Evolutionary conservation across 1,284 basidiomycete species (phyloP).

Genomic region (Microstroma glucosiphilum): DNA sequence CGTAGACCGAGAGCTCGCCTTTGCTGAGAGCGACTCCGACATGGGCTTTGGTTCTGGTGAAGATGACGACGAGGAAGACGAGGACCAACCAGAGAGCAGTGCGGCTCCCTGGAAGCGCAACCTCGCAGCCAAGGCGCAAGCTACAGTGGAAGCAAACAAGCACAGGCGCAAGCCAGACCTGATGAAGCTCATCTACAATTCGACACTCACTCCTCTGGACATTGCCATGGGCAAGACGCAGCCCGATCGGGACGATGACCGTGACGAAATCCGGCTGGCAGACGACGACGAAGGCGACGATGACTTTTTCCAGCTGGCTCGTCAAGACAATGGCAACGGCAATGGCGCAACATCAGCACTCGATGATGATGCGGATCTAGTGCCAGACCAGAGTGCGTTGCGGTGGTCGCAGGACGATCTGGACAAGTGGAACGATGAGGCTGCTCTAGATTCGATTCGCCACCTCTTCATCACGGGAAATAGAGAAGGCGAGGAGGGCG

Average conservation of each 20-base stretch:
- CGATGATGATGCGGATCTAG: constrained; percentile 22
- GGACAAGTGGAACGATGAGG: constrained; percentile 72
- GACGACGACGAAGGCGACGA: constrained; percentile 56
- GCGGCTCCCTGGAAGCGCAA: constrained; percentile 72
- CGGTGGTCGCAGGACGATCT: constrained; percentile 57
- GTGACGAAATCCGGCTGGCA: constrained; percentile 16
- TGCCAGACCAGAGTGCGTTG: constrained; percentile 68
- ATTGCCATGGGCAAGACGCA: constrained; percentile 57
- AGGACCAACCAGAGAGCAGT: constrained; percentile 30
- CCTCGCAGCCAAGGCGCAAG: constrained; percentile 61
- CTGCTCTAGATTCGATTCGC: constrained; percentile 76
- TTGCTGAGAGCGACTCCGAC: constrained; percentile 50
- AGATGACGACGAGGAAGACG: constrained; percentile 21
- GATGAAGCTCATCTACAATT: constrained; percentile 78
- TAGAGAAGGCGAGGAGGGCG: constrained; percentile 29
- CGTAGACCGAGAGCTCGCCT: constrained; percentile 24
- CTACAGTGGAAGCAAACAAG: constrained; percentile 51
- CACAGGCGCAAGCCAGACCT: constrained; percentile 59
- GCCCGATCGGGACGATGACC: constrained; percentile 2
- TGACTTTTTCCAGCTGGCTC: constrained; percentile 65
- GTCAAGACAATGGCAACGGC: constrained; percentile 21
- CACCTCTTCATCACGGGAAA: constrained; percentile 83
- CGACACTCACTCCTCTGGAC: constrained; percentile 64
- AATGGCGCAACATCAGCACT: constrained; percentile 50
- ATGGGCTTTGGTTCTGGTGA: constrained; percentile 42